phyloP scores from a whole-genome alignment of 208 protist genomes.

The Leishmania martiniquensis region DNA sequence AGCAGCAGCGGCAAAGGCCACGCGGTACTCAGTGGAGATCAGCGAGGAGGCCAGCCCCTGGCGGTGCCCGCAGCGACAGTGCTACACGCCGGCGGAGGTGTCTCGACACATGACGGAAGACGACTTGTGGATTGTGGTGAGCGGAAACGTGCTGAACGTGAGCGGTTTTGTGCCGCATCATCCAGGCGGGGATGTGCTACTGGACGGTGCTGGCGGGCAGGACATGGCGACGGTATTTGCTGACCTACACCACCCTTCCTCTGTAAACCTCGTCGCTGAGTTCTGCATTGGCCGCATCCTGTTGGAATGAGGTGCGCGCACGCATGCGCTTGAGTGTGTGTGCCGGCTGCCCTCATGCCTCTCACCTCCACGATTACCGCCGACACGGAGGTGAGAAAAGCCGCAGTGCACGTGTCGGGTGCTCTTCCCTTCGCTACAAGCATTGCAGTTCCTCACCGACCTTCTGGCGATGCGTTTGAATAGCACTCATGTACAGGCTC shows the following conservation, averaged over 20 bases:
- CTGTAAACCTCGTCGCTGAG: slow-evolving; percentile 46
- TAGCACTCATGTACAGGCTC: neutral
- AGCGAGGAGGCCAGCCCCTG: slow-evolving; percentile 43
- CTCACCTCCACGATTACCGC: neutral
- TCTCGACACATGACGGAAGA: slow-evolving; percentile 37
- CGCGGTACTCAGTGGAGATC: slow-evolving; percentile 34
- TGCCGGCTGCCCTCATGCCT: neutral
- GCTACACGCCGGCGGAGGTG: slow-evolving; percentile 59
- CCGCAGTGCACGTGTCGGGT: neutral
- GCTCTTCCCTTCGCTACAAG: neutral
- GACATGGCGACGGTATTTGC: slow-evolving; percentile 66
- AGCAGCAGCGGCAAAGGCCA: slow-evolving; percentile 8
- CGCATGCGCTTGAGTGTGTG: neutral
- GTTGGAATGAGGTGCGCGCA: neutral
- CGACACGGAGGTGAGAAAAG: neutral
- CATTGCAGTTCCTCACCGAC: neutral
- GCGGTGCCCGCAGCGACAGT: slow-evolving; percentile 43
- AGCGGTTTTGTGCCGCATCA: slow-evolving; percentile 62
- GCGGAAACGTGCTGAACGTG: slow-evolving; percentile 77
- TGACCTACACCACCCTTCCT: slow-evolving; percentile 52
- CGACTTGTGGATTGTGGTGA: slow-evolving; percentile 78
- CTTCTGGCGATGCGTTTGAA: neutral
- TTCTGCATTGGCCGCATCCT: slow-evolving; percentile 67
- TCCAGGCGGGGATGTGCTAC: slow-evolving; percentile 62
- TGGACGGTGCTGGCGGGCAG: slow-evolving; percentile 60